A percentile compares a stretch with the other conserved stretches of the same genome.
These are phyloP conservation scores for Takakia lepidozioides DNA, from an alignment of 225 moss, liverwort and hornwort species.

Conservation along the genomic window DNA sequence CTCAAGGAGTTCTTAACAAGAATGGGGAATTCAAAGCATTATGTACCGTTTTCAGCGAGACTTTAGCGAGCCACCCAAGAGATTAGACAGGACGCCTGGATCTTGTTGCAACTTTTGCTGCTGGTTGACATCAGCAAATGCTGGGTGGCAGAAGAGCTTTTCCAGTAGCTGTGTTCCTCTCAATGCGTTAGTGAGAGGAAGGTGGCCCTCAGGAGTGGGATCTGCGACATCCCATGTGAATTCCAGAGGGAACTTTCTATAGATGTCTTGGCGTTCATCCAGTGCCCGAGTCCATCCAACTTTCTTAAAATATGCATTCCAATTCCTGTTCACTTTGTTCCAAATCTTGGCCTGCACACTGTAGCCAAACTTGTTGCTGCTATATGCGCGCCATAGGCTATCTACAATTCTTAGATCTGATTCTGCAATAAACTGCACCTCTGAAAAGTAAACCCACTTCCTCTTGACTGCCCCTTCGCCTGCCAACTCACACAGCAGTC, in stretches of 20 bases:
- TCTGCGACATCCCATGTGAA: conserved; percentile 85
- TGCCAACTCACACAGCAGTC: conserved; percentile 62
- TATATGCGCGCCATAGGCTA: conserved; percentile 75
- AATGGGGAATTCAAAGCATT: too few species aligned
- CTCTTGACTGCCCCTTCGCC: conserved; percentile 81
- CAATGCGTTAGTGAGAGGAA: conserved; percentile 88
- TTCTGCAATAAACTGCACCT: conserved; percentile 75
- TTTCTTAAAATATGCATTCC: conserved; percentile 70
- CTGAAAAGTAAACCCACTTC: conserved; percentile 93
- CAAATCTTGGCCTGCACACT: conserved; percentile 81
- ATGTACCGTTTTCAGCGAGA: conserved; percentile 34
- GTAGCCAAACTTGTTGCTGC: conserved; percentile 83
- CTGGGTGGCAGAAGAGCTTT: conserved; percentile 72
- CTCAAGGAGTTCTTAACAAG: too few species aligned
- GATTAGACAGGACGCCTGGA: conserved; percentile 18
- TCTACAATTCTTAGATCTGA: conserved; percentile 71
- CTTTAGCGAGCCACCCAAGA: conserved; percentile 26
- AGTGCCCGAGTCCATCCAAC: conserved; percentile 79
- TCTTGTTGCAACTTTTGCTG: conserved; percentile 32
- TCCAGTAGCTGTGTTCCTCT: conserved; percentile 73
- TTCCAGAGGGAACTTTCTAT: conserved; percentile 89
- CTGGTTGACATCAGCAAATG: conserved; percentile 65
- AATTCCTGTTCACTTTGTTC: conserved; percentile 46
- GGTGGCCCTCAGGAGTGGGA: conserved; percentile 70
- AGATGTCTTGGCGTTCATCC: conserved; percentile 71